A percentile compares a stretch with the other conserved stretches of the same genome.
Conservation (phyloP, 140 eudicot genomes). For the Ambrosia hybrid region DNA sequence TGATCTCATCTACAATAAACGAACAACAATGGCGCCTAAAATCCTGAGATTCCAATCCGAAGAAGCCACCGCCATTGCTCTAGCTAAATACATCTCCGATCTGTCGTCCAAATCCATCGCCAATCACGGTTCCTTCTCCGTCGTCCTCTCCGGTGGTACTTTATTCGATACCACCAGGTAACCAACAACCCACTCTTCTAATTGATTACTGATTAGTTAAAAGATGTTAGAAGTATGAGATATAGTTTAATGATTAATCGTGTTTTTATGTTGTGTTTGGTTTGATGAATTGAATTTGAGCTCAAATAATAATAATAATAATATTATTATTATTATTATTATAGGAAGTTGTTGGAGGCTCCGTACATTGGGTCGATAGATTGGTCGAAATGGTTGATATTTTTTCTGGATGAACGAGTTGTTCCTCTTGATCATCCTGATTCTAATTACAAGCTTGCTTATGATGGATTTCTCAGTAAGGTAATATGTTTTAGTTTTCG, state of each 20-base stretch:
- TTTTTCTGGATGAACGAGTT: slow-evolving; percentile 50
- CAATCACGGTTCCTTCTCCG: slow-evolving; percentile 55
- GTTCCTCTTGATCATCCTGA: slow-evolving; percentile 48
- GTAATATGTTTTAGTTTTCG: not conserved
- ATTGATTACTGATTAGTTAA: not conserved
- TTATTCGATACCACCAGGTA: slow-evolving; percentile 72
- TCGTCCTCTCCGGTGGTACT: slow-evolving; percentile 78
- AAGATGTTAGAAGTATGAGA: not conserved
- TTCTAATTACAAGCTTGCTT: slow-evolving; percentile 45
- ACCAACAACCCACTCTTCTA: not conserved
- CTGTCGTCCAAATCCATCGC: slow-evolving; percentile 39
- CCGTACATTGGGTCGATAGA: slow-evolving; percentile 31
- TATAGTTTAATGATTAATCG: not conserved
- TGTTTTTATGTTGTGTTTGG: no score
- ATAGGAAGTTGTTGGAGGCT: slow-evolving; percentile 48
- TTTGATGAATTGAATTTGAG: slow-evolving; percentile 13
- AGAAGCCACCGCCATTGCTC: slow-evolving; percentile 53
- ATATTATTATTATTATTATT: not conserved
- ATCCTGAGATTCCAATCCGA: slow-evolving; percentile 39
- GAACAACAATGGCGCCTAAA: slow-evolving; percentile 20
- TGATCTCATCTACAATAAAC: not conserved
- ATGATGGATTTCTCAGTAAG: slow-evolving; percentile 48
- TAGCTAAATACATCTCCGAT: slow-evolving; percentile 56
- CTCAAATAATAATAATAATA: not conserved
- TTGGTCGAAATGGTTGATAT: slow-evolving; percentile 49